These are phyloP conservation scores for Suillus brevipes DNA, from an alignment of 768 basidiomycete genomes.

Conservation along the genomic window DNA sequence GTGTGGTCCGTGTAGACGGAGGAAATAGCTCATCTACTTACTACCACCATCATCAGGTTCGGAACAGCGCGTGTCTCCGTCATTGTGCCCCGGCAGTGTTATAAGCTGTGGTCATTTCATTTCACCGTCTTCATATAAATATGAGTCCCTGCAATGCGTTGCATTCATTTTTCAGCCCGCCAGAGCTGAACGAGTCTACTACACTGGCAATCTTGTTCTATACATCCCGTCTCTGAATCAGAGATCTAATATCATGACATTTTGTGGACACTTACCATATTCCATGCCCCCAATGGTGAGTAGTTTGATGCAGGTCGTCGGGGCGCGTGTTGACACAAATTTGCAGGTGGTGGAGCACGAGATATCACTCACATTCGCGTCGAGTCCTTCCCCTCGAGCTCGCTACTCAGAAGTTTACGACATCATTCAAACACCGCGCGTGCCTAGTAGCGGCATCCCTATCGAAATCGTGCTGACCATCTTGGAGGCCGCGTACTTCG, in stretches of 20 bases:
- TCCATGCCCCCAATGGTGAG: constrained; percentile 28
- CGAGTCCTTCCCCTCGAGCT: constrained; percentile 27
- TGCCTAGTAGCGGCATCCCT: constrained; percentile 44
- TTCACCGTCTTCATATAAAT: constrained; percentile 26
- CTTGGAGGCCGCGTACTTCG: constrained; percentile 55
- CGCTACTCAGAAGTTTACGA: constrained; percentile 15
- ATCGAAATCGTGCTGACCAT: constrained; percentile 64
- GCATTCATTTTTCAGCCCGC: neutral
- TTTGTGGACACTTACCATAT: constrained; percentile 25
- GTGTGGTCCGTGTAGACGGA: constrained; percentile 10
- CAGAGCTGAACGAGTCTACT: neutral
- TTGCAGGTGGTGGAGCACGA: constrained; percentile 35
- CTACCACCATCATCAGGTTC: neutral
- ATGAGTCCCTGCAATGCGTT: neutral
- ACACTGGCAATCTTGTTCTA: neutral
- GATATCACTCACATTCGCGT: constrained; percentile 41
- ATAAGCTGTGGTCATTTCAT: constrained; percentile 1
- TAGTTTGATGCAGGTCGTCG: neutral
- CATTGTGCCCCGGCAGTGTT: neutral
- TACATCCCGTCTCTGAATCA: constrained; percentile 12
- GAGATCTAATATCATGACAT: constrained; percentile 26
- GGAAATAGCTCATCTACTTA: constrained; percentile 4
- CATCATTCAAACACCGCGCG: constrained; percentile 18
- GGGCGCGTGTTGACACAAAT: constrained; percentile 11
- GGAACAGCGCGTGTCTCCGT: neutral